Evolutionary conservation across 192 early-diverging fungal species (phyloP).

Genomic region (Gonapodya sp.): DNA sequence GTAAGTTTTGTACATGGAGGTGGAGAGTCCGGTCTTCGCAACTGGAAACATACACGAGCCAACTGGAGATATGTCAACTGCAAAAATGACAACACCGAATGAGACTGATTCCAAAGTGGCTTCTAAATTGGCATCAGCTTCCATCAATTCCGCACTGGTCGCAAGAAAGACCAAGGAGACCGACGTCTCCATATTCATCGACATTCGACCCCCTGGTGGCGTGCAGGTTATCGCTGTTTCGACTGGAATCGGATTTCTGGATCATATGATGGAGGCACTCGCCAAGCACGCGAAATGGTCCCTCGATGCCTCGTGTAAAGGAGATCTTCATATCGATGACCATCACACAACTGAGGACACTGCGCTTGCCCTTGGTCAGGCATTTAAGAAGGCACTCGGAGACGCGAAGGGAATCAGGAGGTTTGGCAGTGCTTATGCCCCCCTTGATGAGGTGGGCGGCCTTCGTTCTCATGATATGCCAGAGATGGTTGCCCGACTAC

Average conservation of each 20-base stretch:
- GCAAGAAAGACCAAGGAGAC: slow-evolving; percentile 91
- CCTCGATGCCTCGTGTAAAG: slow-evolving; percentile 68
- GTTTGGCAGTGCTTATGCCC: slow-evolving; percentile 89
- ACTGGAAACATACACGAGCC: too few relatives aligned
- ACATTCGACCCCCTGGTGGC: slow-evolving; percentile 51
- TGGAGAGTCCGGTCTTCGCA: too few relatives aligned
- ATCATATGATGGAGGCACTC: slow-evolving; percentile 98
- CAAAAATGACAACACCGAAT: too few relatives aligned
- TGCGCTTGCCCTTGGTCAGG: slow-evolving; percentile 85
- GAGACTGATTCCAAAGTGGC: too few relatives aligned
- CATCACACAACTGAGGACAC: slow-evolving; percentile 97
- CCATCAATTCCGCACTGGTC: slow-evolving; percentile 27
- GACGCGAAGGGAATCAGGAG: slow-evolving; percentile 79
- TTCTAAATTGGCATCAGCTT: too few relatives aligned
- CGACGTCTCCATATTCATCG: slow-evolving; percentile 43
- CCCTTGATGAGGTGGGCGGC: slow-evolving; percentile 73
- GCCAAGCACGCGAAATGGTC: slow-evolving; percentile 94
- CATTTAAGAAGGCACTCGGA: slow-evolving; percentile 88
- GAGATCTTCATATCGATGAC: slow-evolving; percentile 96
- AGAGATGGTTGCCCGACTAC: neutral
- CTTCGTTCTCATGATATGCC: too few relatives aligned
- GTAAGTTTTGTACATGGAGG: too few relatives aligned
- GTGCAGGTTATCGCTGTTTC: slow-evolving; percentile 65
- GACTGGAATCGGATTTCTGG: slow-evolving; percentile 95
- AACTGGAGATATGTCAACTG: too few relatives aligned